phyloP scores from a whole-genome alignment of 1,139 yeast genomes.

The Hyphopichia pseudoburtonii region DNA sequence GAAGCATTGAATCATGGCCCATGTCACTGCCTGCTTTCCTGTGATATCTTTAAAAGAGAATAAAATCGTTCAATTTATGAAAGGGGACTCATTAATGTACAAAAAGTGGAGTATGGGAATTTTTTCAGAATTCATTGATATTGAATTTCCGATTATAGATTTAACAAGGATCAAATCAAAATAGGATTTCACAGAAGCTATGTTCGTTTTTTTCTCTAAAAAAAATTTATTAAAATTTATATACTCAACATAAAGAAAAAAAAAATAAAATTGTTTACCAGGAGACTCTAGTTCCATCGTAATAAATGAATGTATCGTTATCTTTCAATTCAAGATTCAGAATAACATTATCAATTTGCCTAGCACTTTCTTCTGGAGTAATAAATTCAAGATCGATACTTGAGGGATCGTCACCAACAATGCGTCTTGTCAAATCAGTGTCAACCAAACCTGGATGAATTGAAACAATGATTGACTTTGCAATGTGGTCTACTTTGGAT shows the following conservation, averaged over 20 bases:
- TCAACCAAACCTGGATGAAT: slow-evolving; percentile 30
- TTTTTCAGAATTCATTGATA: no score
- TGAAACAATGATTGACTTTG: slow-evolving; percentile 20
- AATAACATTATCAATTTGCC: slow-evolving; percentile 4
- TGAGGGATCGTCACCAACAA: slow-evolving; percentile 28
- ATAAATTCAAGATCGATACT: slow-evolving; percentile 28
- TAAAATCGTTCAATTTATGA: no score
- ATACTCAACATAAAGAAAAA: background rate
- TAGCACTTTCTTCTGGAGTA: slow-evolving; percentile 10
- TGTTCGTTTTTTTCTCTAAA: no score
- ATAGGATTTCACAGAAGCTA: no score
- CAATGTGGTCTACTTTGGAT: slow-evolving; percentile 6
- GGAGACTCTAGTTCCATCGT: slow-evolving; percentile 8
- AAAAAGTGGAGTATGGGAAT: no score
- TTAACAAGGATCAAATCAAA: no score
- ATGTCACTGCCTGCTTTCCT: no score
- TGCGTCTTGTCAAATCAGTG: slow-evolving; percentile 18
- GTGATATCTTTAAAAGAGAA: no score
- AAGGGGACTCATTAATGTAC: no score
- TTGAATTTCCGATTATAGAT: no score
- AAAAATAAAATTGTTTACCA: slow-evolving; percentile 4
- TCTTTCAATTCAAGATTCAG: slow-evolving; percentile 4
- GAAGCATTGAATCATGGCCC: no score
- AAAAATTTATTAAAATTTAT: no score
- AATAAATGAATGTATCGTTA: slow-evolving; percentile 11